Base-by-base conservation (phyloP, 371 early-diverging fungal genomes). In the Zopfochytrium polystomum region DNA sequence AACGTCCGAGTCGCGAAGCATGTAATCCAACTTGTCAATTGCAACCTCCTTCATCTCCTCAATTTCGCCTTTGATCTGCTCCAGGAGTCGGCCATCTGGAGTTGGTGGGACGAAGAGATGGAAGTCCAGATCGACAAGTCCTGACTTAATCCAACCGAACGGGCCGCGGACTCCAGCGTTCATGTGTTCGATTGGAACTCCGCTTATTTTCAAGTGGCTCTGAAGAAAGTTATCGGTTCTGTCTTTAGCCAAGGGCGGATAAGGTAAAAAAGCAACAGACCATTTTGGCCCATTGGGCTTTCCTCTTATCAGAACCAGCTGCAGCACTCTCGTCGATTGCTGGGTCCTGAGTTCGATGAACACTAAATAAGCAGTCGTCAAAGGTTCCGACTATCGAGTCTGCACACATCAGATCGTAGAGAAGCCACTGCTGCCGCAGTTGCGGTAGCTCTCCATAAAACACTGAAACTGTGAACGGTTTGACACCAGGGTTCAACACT, bases 101-200 rank as follows among this genome's bases (percentile, higher is more conserved):
- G 66, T 62, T 22, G 71, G 63, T 26, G 78, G 77, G 22, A 78
- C 71, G 34, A 65, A 62, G 23, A 76, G 56, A 50, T 78, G 76
- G 52, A 75, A 35, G 66, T 82, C 80, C 2, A 96, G 75, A 66
- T 95, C 95, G 0, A 97, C 82, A 7, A 81, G 87, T 11, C 95
- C 96, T 0, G 87, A 80, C 4, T 88, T 91, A 58, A 97, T 89
- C 98, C 98, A 97, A 3, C 90, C 90, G 33, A 94, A 86, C 0
- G 98, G 96, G 0, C 95, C 96, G 26, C 83, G 82, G 3, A 88
- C 82, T 13, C 93, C 92, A 26, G 82, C 77, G 72, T 92, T 92
- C 42, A 97, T 72, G 72, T 93, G 95, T 60, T 90, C 91, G 31
- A 96, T 92, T 55, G 88, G 91, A 25, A 97, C 83, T 44, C 89